Conservation (phyloP, 2,329 filamentous ascomycete species). For the Alternaria incomplexa region DNA sequence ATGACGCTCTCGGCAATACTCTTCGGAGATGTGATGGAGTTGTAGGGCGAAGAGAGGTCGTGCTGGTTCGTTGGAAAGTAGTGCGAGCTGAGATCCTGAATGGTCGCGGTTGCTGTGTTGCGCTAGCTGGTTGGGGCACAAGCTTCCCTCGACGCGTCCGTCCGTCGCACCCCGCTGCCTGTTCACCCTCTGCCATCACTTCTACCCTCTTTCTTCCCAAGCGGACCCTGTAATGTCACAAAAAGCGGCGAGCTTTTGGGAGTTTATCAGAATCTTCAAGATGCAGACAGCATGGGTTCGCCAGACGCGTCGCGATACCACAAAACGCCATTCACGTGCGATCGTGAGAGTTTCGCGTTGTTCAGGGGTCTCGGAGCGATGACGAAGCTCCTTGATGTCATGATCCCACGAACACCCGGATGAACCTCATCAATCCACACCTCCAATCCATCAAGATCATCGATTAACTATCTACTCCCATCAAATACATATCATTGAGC, state of each 20-base stretch:
- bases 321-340: conserved; percentile 1
- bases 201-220: neutral
- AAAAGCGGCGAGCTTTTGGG: neutral
- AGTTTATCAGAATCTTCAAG: neutral
- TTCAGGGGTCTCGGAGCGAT: conserved; percentile 2
- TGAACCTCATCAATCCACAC: neutral
- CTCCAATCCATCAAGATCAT: neutral
- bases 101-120: neutral
- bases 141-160: neutral
- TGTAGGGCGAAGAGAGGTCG: neutral
- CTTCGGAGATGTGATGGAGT: neutral
- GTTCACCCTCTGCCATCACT: neutral
- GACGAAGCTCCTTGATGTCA: conserved; percentile 17
- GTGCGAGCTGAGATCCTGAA: neutral
- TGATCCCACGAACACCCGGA: neutral
- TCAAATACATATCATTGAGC: neutral
- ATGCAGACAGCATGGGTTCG: neutral
- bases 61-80: neutral
- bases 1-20: neutral
- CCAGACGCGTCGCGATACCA: neutral
- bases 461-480: neutral
- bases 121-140: neutral
- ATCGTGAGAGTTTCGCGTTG: conserved; percentile 13
- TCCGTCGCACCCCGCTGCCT: neutral
- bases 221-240: neutral